Base-by-base conservation (phyloP, 2,329 filamentous ascomycete species). In the Neofusicoccum umdonicola region DNA sequence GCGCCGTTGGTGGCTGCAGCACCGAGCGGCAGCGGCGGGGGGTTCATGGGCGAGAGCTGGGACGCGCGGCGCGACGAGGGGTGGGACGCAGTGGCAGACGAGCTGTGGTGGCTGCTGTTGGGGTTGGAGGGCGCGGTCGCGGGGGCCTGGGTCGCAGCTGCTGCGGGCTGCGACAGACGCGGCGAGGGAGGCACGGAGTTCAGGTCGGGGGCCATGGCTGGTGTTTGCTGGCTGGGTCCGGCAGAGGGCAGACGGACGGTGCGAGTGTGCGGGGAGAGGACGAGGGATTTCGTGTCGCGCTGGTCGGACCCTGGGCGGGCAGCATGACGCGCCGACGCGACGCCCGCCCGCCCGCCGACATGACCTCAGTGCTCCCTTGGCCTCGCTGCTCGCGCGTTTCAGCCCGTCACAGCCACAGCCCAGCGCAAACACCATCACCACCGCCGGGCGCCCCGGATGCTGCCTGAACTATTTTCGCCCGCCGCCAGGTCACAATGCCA, bases 161-260 rank as follows among this genome's bases (percentile, higher is more conserved):
- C 73, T 73, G 31, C 75, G 71, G 65, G 77, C 71, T 22, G 69
- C 64, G 47, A 69, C 67, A 35, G 71, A 27, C 71, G 74, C 12
- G 77, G 76, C n/a, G 78, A 79, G 4, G 69, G 67, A 34, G 78
- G 76, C 22, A 81, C 73, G 3, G 79, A 76, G 68, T 80, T 83
- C 66, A 82, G 69, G 68, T 84, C 83, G 62, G 82, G 78, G 60
- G 82, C 76, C 82, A 84, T 85, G 45, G 44, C 66, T 61, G 48
- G 50, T 19, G 42, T 44, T 58, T 65, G 44, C 12, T 69, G 66
- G 15, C 37, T n/a, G 27, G 15, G 39, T n/a, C 60, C 56, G 41
- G 56, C 13, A 8, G 42, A 47, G 41, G 56, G 22, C 2, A 44
- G 52, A 35, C 17, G 27, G 56, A 7, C 31, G 17, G 22, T 42